phyloP scores from a whole-genome alignment of 805 yeast genomes.

The Metschnikowia lunata region DNA sequence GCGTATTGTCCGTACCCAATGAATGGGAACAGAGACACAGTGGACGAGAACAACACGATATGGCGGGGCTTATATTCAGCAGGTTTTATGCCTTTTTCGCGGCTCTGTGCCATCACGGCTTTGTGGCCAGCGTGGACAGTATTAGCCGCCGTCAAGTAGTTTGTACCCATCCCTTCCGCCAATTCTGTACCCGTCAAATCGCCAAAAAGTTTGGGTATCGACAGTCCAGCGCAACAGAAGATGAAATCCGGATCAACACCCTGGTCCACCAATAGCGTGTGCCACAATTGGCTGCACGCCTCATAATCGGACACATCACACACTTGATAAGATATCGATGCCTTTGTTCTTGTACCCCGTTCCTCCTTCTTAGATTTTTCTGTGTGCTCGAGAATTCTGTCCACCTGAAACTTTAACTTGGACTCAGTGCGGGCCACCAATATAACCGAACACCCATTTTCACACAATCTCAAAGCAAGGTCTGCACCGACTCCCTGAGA shows the following conservation, averaged over 20 bases:
- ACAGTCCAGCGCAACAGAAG: constrained; percentile 84
- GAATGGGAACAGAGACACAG: constrained; percentile 77
- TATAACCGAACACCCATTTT: constrained; percentile 58
- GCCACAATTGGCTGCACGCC: constrained; percentile 44
- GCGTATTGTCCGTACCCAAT: constrained; percentile 91
- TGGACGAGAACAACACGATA: constrained; percentile 63
- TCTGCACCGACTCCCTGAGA: constrained; percentile 92
- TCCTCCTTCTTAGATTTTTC: neutral
- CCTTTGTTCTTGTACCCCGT: neutral
- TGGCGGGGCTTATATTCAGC: constrained; percentile 43
- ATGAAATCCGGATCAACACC: constrained; percentile 62
- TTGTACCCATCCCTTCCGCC: constrained; percentile 56
- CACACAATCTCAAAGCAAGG: constrained; percentile 55
- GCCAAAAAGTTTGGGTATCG: constrained; percentile 71
- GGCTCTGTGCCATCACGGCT: constrained; percentile 24
- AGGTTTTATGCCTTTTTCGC: constrained; percentile 6
- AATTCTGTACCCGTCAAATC: constrained; percentile 61
- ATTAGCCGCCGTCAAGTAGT: constrained; percentile 70
- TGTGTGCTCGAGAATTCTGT: constrained; percentile 25
- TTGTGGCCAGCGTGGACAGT: constrained; percentile 62
- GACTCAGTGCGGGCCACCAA: constrained; percentile 73
- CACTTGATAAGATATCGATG: constrained; percentile 34
- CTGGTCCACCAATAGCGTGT: constrained; percentile 20
- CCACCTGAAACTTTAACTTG: constrained; percentile 50
- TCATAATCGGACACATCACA: constrained; percentile 65